Evolutionary conservation across 202 grass and related monocot genomes (phyloP).

Genomic region (Digitaria exilis): DNA sequence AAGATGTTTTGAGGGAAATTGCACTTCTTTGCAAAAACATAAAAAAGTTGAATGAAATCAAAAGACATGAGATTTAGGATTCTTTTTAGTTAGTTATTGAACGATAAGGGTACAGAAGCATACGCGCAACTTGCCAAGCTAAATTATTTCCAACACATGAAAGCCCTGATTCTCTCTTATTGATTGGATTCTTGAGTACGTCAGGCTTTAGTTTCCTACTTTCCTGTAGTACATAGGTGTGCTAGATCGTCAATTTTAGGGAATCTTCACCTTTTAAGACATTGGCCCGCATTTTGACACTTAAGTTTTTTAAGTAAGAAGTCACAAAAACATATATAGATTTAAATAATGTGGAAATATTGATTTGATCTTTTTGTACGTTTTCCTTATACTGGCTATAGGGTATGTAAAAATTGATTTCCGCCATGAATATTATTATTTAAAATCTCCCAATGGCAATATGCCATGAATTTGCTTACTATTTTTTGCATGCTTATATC

Average conservation of each 20-base stretch:
- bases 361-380: background rate
- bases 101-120: background rate
- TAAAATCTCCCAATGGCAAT: background rate
- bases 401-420: background rate
- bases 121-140: constrained; percentile 19
- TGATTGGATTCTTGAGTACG: constrained; percentile 41
- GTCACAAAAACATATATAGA: background rate
- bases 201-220: constrained; percentile 19
- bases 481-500: too few relatives aligned
- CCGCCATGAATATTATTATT: background rate
- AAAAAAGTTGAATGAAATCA: background rate
- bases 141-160: constrained; percentile 51
- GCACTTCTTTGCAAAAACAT: background rate
- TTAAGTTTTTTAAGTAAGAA: background rate
- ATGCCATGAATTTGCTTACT: too few relatives aligned
- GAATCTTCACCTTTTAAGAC: background rate
- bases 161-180: constrained; percentile 31
- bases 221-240: constrained; percentile 35
- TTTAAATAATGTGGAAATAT: background rate
- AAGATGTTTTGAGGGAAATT: background rate
- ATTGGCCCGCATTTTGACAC: background rate
- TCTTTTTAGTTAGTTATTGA: background rate
- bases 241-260: constrained; percentile 36
- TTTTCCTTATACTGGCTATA: background rate
- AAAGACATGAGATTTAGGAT: constrained; percentile 9